Percentiles rank a stretch among this genome's conserved stretches.
Conservation (phyloP, 2,329 filamentous ascomycete genomes). For the Metarhizium album region DNA sequence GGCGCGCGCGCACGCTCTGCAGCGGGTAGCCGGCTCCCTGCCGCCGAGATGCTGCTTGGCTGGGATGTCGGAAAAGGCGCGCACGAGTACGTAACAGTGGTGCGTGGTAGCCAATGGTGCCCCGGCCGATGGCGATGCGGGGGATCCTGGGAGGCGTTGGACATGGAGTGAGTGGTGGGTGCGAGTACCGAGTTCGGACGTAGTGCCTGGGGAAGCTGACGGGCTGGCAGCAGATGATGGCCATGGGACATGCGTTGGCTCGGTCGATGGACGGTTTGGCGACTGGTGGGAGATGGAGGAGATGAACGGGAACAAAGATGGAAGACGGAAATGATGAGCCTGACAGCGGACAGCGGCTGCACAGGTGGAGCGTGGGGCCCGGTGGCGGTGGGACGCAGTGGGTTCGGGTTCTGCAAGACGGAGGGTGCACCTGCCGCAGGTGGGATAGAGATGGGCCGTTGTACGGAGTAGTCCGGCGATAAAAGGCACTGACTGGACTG, state of each 20-base stretch:
- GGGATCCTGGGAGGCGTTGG: background rate
- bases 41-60: too few relatives aligned
- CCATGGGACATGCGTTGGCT: too few relatives aligned
- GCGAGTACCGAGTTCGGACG: background rate
- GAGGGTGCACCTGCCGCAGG: too few relatives aligned
- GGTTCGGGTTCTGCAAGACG: background rate
- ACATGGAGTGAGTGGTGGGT: background rate
- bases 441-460: too few relatives aligned
- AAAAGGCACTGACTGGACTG: slow-evolving; percentile 5
- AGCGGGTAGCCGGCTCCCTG: too few relatives aligned
- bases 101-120: slow-evolving; percentile 1
- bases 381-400: too few relatives aligned
- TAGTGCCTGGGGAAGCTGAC: too few relatives aligned
- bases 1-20: background rate
- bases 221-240: too few relatives aligned
- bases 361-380: too few relatives aligned
- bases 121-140: background rate
- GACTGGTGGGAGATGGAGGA: background rate
- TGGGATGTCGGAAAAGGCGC: background rate
- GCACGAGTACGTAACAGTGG: slow-evolving; percentile 4
- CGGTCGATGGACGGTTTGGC: background rate
- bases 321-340: too few relatives aligned
- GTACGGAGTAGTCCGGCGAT: slow-evolving; percentile 4
- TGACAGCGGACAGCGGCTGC: too few relatives aligned
- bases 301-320: background rate